Evolutionary conservation across 106 monocot genomes (phyloP).

Genomic region (Platanthera zijinensis): DNA sequence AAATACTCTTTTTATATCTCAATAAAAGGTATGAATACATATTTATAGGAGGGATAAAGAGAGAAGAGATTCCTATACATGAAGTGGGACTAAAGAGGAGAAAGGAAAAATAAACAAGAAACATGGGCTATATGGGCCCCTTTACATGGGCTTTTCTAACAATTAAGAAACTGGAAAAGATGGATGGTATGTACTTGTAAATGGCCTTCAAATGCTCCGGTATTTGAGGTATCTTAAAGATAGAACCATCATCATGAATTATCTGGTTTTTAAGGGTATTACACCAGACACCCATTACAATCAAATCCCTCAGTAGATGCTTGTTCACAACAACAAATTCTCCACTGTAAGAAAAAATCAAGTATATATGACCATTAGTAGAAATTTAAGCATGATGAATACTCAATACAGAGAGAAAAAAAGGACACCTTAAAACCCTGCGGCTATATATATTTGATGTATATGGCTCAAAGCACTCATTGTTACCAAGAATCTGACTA

Average conservation of each 20-base stretch:
- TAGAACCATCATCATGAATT: slow-evolving; percentile 62
- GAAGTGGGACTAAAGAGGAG: too few species aligned
- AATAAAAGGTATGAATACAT: too few species aligned
- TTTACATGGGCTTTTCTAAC: too few species aligned
- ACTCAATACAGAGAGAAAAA: slow-evolving; percentile 21
- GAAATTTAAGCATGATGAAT: slow-evolving; percentile 1
- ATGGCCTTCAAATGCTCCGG: slow-evolving; percentile 43
- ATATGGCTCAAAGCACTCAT: slow-evolving; percentile 90
- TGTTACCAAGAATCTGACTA: slow-evolving; percentile 88
- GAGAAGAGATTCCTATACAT: too few species aligned
- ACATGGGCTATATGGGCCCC: too few species aligned
- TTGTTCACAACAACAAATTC: slow-evolving; percentile 98
- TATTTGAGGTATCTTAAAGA: slow-evolving; percentile 40
- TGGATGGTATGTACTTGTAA: slow-evolving; percentile 37
- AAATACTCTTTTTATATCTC: too few species aligned
- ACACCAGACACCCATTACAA: slow-evolving; percentile 82
- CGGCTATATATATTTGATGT: slow-evolving; percentile 89
- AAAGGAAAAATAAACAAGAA: too few species aligned
- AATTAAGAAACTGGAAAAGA: background rate
- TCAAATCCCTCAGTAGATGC: slow-evolving; percentile 84
- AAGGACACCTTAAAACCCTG: slow-evolving; percentile 45
- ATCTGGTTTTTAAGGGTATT: slow-evolving; percentile 68
- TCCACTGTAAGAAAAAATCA: slow-evolving; percentile 37
- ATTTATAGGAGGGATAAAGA: too few species aligned
- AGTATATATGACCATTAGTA: background rate